Conservation (phyloP, 2,329 filamentous ascomycete genomes). For the Polychaeton citri region DNA sequence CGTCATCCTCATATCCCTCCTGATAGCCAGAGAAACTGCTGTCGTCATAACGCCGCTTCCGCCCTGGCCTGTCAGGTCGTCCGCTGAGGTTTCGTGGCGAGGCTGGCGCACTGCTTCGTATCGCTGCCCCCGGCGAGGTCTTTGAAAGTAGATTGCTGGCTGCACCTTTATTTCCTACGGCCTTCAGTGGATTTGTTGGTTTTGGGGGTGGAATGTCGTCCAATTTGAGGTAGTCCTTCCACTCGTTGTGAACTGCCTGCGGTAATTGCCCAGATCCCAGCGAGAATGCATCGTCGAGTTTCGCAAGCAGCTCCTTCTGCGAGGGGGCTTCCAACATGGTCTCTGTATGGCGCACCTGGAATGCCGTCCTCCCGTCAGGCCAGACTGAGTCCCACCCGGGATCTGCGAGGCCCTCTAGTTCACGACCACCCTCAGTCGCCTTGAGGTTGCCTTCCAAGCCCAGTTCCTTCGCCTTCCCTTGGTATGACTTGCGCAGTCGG, state of each 20-base stretch:
- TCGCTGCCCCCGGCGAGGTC: slow-evolving; percentile 9
- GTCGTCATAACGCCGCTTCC: slow-evolving; percentile 66
- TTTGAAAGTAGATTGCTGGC: slow-evolving; percentile 14
- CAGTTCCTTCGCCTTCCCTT: slow-evolving; percentile 38
- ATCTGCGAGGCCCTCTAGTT: slow-evolving; percentile 22
- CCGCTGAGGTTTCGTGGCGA: slow-evolving; percentile 31
- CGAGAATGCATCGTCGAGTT: slow-evolving; percentile 28
- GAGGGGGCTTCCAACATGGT: slow-evolving; percentile 6
- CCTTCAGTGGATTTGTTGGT: slow-evolving; percentile 1
- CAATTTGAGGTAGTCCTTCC: slow-evolving; percentile 29
- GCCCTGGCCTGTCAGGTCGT: slow-evolving; percentile 51
- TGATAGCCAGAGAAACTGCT: slow-evolving; percentile 62
- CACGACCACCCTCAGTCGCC: slow-evolving; percentile 25
- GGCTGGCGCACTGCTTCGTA: slow-evolving; percentile 20
- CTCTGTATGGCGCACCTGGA: slow-evolving; percentile 3
- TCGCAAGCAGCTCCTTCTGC: slow-evolving; percentile 12
- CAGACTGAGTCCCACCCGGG: slow-evolving; percentile 13
- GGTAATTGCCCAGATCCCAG: slow-evolving; percentile 32
- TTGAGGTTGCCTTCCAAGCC: slow-evolving; percentile 37
- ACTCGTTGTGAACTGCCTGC: slow-evolving; percentile 26
- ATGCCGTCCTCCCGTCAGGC: slow-evolving; percentile 23
- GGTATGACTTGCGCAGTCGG: slow-evolving; percentile 45
- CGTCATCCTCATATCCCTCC: slow-evolving; percentile 57
- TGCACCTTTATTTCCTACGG: slow-evolving; percentile 5
- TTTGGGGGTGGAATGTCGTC: slow-evolving; percentile 27